A percentile compares a stretch with the other conserved stretches of the same genome.
phyloP scores from a whole-genome alignment of 192 early-diverging fungal species.

The Fimicolochytrium jonesii region DNA sequence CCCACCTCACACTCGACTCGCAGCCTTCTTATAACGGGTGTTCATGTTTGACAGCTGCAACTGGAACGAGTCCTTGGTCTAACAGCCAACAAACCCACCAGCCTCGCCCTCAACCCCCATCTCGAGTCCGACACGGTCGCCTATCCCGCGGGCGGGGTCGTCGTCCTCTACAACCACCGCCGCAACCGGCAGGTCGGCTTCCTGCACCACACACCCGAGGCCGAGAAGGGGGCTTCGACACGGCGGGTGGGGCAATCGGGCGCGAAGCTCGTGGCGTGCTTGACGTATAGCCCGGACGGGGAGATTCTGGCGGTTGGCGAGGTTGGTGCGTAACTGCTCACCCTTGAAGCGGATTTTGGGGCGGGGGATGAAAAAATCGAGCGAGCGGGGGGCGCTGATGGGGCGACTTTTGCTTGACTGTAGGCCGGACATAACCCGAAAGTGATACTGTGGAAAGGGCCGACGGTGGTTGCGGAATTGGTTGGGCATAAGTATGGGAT shows the following conservation, averaged over 20 bases:
- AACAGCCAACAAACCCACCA: conserved; percentile 48
- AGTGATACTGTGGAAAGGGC: conserved; percentile 66
- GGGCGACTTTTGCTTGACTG: no score
- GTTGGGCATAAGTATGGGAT: conserved; percentile 79
- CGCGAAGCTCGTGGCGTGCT: conserved; percentile 65
- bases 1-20: no score
- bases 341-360: no score
- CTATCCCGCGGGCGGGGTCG: conserved; percentile 69
- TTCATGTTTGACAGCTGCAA: conserved; percentile 6
- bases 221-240: conserved; percentile 53
- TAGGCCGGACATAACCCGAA: conserved; percentile 75
- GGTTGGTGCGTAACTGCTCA: no score
- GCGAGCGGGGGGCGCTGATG: no score
- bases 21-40: no score
- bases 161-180: conserved; percentile 72
- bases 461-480: conserved; percentile 54
- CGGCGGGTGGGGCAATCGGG: not conserved
- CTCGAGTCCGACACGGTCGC: conserved; percentile 46
- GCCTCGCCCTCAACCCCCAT: conserved; percentile 53
- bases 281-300: conserved; percentile 67
- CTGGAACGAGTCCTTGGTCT: conserved; percentile 67
- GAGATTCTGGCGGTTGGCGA: conserved; percentile 72
- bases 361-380: no score
- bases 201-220: conserved; percentile 60
- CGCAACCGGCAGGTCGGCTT: conserved; percentile 62